Evolutionary conservation across 1,139 yeast species (phyloP).

Genomic region (Blastobotrys malaysiensis): DNA sequence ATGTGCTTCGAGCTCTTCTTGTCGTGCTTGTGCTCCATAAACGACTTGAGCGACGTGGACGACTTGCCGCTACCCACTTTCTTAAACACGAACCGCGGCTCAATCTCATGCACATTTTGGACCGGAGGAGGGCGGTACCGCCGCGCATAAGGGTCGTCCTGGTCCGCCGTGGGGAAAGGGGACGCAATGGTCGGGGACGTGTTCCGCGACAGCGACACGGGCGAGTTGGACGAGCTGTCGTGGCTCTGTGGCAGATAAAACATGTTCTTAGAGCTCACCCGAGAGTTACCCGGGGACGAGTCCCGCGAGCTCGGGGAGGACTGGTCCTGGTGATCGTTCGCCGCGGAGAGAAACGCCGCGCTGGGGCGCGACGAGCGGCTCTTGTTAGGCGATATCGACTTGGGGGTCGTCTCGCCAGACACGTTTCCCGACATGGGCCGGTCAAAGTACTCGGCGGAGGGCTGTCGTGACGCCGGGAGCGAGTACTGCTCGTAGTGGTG

Average conservation of each 20-base stretch:
- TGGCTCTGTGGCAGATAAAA: constrained; percentile 10
- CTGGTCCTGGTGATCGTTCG: constrained; percentile 6
- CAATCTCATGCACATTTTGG: constrained; percentile 28
- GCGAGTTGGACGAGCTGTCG: constrained; percentile 7
- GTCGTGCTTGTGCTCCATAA: constrained; percentile 1
- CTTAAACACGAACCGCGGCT: constrained; percentile 35
- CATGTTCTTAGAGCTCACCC: constrained; percentile 7
- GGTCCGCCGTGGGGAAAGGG: constrained; percentile 26
- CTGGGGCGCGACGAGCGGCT: constrained; percentile 11
- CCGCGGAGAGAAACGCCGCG: constrained; percentile 13
- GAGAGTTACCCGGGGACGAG: background rate
- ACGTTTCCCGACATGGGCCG: constrained; percentile 11
- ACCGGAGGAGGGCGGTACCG: constrained; percentile 30
- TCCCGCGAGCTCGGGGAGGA: background rate
- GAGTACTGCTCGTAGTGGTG: constrained; percentile 31
- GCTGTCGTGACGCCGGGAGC: constrained; percentile 30
- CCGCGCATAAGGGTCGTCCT: constrained; percentile 34
- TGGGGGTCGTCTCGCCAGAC: constrained; percentile 7
- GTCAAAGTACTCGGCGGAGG: constrained; percentile 14
- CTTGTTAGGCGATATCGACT: constrained; percentile 6
- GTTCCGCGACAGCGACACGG: constrained; percentile 20
- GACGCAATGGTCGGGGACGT: constrained; percentile 18
- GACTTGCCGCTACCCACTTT: constrained; percentile 11
- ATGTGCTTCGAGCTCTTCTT: constrained; percentile 12
- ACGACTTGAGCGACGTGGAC: constrained; percentile 13